phyloP scores from a whole-genome alignment of 306 rosid genomes.

The Crotalaria pallida region DNA sequence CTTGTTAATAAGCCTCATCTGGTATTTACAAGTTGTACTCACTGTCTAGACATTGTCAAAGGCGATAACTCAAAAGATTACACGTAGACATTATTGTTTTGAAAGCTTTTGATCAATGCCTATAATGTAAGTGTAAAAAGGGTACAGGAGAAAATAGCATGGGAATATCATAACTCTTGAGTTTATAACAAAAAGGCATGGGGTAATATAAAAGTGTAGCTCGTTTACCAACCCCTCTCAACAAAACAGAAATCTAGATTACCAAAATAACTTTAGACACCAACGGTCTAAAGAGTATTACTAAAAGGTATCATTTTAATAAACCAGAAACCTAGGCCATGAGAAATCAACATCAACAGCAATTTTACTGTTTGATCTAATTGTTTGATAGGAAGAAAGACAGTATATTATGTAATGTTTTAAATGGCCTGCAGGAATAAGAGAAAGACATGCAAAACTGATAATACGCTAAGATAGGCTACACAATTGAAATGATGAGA shows the following conservation, averaged over 20 bases:
- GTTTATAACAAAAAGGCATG: neutral
- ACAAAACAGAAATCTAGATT: neutral
- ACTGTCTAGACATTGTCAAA: no score
- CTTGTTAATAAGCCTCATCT: no score
- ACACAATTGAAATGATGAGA: neutral
- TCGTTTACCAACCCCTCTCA: neutral
- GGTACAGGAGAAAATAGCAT: no score
- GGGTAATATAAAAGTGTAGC: neutral
- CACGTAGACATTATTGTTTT: no score
- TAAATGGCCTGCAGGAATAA: neutral
- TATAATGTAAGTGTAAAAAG: no score
- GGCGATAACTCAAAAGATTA: no score
- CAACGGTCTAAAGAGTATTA: neutral
- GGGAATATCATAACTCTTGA: no score
- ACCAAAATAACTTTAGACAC: neutral
- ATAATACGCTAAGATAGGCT: constrained; percentile 1
- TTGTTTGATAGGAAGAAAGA: neutral
- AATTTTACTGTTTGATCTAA: neutral
- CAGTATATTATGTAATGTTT: neutral
- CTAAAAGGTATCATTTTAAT: no score
- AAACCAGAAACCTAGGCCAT: neutral
- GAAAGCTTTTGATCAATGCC: no score
- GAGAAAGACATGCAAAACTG: constrained; percentile 8
- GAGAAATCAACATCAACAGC: constrained; percentile 7
- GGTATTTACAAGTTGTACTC: no score